These are phyloP conservation scores for Thielaviopsis ethacetica DNA, from an alignment of 2,329 filamentous ascomycete species.

Conservation along the genomic window DNA sequence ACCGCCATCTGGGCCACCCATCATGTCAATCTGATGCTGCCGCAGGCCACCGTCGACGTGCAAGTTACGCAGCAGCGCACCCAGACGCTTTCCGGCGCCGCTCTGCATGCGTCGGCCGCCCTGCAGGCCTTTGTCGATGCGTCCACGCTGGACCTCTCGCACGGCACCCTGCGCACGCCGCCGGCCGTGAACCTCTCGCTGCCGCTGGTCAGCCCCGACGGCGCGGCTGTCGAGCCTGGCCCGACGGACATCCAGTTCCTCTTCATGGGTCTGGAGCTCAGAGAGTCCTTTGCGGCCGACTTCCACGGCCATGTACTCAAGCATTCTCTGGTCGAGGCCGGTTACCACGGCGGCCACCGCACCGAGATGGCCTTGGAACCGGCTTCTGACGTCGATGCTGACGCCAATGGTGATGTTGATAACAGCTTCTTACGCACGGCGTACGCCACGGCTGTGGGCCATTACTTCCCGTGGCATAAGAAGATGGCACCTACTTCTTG, in stretches of 20 bases:
- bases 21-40: conserved; percentile 25
- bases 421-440: background rate
- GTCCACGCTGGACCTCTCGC: conserved; percentile 29
- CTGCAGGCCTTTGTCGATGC: conserved; percentile 27
- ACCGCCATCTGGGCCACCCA: conserved; percentile 23
- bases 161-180: conserved; percentile 26
- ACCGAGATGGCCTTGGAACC: conserved; percentile 32
- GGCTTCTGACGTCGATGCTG: background rate
- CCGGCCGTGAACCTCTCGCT: conserved; percentile 27
- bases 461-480: conserved; percentile 7
- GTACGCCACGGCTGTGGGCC: conserved; percentile 2
- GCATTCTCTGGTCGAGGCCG: conserved; percentile 36
- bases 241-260: conserved; percentile 18
- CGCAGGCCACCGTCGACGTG: conserved; percentile 24
- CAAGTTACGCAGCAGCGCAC: conserved; percentile 23
- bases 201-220: conserved; percentile 19
- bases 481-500: background rate
- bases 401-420: background rate
- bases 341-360: conserved; percentile 33
- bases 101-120: background rate
- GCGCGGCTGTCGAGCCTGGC: background rate
- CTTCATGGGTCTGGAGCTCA: conserved; percentile 37
- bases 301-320: conserved; percentile 29
- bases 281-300: conserved; percentile 20
- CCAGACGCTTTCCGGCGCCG: background rate